Conservation (phyloP, 345 rosid species). For the Acer negundo region DNA sequence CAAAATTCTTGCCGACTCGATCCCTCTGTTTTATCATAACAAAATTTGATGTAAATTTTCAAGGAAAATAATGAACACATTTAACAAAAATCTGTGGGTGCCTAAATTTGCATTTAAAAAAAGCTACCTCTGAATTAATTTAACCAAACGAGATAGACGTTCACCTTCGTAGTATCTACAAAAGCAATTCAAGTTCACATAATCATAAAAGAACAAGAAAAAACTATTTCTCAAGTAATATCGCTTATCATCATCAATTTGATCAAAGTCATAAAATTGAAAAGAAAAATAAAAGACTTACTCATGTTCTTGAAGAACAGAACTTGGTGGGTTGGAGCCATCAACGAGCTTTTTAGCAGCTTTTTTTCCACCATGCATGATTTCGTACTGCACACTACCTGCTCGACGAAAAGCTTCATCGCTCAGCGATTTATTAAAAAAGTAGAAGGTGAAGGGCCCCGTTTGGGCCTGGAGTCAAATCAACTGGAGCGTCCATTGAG, state of each 20-base stretch:
- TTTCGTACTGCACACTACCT: not conserved
- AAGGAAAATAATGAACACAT: not conserved
- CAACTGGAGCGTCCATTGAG: not conserved
- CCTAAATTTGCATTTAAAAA: not conserved
- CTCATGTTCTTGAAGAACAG: slow-evolving; percentile 26
- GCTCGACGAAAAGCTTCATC: slow-evolving; percentile 15
- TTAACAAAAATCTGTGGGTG: not conserved
- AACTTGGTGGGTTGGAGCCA: slow-evolving; percentile 9
- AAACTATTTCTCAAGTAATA: not conserved
- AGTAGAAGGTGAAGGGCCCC: not conserved
- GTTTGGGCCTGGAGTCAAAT: slow-evolving; percentile 4
- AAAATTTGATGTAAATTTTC: not conserved
- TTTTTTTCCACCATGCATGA: slow-evolving; percentile 22
- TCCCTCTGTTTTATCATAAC: slow-evolving; percentile 39
- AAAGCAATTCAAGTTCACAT: slow-evolving; percentile 3
- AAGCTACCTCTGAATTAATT: slow-evolving; percentile 49
- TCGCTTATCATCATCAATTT: not conserved
- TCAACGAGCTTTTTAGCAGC: slow-evolving; percentile 6
- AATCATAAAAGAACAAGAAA: not conserved
- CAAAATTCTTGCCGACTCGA: slow-evolving; percentile 44
- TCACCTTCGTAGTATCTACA: slow-evolving; percentile 63
- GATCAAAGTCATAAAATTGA: not conserved
- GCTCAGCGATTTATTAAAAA: not conserved
- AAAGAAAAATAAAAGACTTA: slow-evolving; percentile 3
- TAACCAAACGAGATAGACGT: slow-evolving; percentile 50